These are phyloP conservation scores for Spathaspora sp. DNA, from an alignment of 805 yeast genomes.

Conservation along the genomic window DNA sequence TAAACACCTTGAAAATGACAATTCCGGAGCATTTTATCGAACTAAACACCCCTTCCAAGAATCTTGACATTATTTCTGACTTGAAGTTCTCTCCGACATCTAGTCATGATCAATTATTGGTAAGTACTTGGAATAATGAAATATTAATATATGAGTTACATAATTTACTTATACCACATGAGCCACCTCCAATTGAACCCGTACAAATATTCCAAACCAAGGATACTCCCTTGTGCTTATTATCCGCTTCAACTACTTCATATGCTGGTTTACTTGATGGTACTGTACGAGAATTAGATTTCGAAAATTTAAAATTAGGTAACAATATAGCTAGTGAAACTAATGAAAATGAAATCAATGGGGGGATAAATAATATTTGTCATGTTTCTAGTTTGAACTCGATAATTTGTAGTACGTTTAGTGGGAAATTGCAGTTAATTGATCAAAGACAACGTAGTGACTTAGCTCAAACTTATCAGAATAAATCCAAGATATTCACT, in stretches of 20 bases:
- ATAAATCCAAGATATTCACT: conserved; percentile 43
- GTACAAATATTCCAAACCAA: not conserved
- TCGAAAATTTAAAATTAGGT: conserved; percentile 32
- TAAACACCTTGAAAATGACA: conserved; percentile 1
- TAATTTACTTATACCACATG: conserved; percentile 11
- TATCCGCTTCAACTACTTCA: conserved; percentile 15
- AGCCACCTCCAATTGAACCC: conserved; percentile 1
- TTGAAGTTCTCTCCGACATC: conserved; percentile 40
- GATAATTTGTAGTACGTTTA: conserved; percentile 62
- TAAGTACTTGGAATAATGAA: conserved; percentile 57
- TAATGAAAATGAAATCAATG: conserved; percentile 12
- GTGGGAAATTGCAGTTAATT: conserved; percentile 44
- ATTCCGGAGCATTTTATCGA: conserved; percentile 7
- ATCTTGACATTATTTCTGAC: conserved; percentile 41
- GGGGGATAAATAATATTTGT: conserved; percentile 35
- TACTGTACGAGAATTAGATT: conserved; percentile 47
- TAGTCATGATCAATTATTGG: conserved; percentile 34
- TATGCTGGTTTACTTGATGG: conserved; percentile 56
- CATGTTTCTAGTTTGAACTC: conserved; percentile 19
- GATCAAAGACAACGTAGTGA: conserved; percentile 32
- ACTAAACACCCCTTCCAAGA: conserved; percentile 18
- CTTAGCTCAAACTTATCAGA: conserved; percentile 5
- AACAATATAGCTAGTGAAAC: conserved; percentile 3
- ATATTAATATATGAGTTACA: conserved; percentile 39
- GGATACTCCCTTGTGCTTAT: conserved; percentile 9